A percentile compares a stretch with the other conserved stretches of the same genome.
Conservation (phyloP, 495 filamentous ascomycete species). For the Lasiosphaeris hirsuta region DNA sequence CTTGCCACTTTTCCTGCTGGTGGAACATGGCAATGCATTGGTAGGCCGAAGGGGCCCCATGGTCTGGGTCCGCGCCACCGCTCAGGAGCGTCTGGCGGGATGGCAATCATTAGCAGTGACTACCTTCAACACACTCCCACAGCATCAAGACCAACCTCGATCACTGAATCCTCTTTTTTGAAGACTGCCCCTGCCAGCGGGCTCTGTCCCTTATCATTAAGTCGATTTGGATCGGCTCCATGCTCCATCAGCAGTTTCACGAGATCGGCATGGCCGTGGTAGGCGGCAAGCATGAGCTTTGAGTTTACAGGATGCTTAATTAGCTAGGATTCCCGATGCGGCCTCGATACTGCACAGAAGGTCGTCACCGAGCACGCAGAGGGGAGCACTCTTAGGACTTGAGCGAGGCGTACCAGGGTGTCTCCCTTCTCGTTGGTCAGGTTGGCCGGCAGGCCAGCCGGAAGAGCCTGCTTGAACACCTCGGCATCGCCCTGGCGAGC, state of each 20-base stretch:
- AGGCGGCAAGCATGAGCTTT: conserved; percentile 56
- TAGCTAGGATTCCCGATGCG: background rate
- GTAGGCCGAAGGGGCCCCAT: conserved; percentile 46
- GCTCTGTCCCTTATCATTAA: conserved; percentile 54
- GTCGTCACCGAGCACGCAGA: conserved; percentile 4
- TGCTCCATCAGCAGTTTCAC: conserved; percentile 48
- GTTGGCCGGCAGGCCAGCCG: conserved; percentile 49
- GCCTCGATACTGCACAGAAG: background rate
- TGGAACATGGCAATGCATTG: conserved; percentile 49
- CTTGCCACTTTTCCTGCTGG: conserved; percentile 47
- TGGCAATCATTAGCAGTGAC: background rate
- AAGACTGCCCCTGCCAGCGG: conserved; percentile 55
- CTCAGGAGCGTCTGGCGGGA: conserved; percentile 37
- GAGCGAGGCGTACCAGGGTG: conserved; percentile 37
- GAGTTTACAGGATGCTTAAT: background rate
- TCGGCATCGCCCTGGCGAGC: conserved; percentile 47
- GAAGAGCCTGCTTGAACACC: conserved; percentile 48
- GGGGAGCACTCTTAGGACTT: too few relatives aligned
- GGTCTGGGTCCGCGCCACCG: conserved; percentile 49
- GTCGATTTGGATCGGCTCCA: conserved; percentile 50
- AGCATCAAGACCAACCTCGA: conserved; percentile 31
- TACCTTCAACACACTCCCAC: background rate
- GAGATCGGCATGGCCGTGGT: conserved; percentile 51
- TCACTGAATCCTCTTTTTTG: conserved; percentile 49
- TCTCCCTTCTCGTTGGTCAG: conserved; percentile 57